Evolutionary conservation across 192 early-diverging fungal genomes (phyloP).

Genomic region (Backusella sp.): DNA sequence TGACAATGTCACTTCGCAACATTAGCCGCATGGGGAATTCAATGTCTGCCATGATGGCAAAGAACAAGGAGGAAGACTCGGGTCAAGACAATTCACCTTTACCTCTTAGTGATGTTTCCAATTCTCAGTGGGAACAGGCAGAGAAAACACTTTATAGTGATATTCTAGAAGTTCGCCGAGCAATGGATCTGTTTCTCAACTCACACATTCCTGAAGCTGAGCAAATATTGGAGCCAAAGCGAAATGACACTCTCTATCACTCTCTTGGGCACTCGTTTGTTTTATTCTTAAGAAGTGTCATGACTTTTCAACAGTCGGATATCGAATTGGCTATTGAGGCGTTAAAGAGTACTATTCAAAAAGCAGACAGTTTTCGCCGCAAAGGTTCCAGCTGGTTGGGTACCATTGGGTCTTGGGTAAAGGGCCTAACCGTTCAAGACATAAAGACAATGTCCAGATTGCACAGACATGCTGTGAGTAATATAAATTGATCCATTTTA

Average conservation of each 20-base stretch:
- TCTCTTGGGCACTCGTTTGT: constrained; percentile 72
- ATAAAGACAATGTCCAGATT: constrained; percentile 53
- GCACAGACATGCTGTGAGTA: constrained; percentile 61
- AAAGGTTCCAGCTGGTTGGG: constrained; percentile 48
- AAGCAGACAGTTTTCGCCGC: constrained; percentile 62
- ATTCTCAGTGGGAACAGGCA: not conserved
- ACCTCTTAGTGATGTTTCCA: not conserved
- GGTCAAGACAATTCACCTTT: not conserved
- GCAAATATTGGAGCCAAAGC: constrained; percentile 44
- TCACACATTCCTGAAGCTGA: constrained; percentile 73
- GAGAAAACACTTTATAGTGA: constrained; percentile 50
- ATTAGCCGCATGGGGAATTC: constrained; percentile 12
- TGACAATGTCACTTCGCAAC: not conserved
- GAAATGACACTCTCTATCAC: constrained; percentile 61
- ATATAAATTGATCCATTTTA: not conserved
- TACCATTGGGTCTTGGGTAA: constrained; percentile 44
- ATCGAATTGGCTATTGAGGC: constrained; percentile 63
- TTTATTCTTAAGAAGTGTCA: constrained; percentile 61
- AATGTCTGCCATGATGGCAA: not conserved
- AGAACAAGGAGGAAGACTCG: not conserved
- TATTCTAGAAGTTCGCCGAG: constrained; percentile 53
- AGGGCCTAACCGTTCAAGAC: constrained; percentile 39
- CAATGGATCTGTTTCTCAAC: constrained; percentile 77
- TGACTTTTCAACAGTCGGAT: constrained; percentile 77
- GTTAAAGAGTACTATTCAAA: constrained; percentile 59